Conservation (phyloP, 2,329 filamentous ascomycete genomes). For the Rhinocladiella similis region DNA sequence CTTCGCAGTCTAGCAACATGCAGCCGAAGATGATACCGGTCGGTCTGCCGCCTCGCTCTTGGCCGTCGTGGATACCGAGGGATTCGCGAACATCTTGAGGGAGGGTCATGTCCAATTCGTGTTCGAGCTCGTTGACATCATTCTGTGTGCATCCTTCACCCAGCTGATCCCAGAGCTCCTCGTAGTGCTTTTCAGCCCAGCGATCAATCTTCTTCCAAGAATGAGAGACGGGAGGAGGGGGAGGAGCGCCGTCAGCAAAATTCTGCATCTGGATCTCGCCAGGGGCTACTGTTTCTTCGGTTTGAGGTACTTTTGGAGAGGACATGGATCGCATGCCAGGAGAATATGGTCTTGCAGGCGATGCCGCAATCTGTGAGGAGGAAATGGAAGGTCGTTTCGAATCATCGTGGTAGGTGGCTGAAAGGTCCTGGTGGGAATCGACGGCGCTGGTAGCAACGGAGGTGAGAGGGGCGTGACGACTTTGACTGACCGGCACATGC, state of each 20-base stretch:
- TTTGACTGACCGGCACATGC: constrained; percentile 84
- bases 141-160: constrained; percentile 90
- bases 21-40: constrained; percentile 90
- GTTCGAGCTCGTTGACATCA: constrained; percentile 94
- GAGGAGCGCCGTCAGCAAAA: constrained; percentile 87
- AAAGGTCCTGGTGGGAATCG: constrained; percentile 84
- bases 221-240: constrained; percentile 81
- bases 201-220: constrained; percentile 93
- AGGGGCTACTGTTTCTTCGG: constrained; percentile 50
- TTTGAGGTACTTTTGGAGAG: constrained; percentile 24
- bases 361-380: constrained; percentile 56
- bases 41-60: constrained; percentile 86
- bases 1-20: constrained; percentile 97
- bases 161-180: constrained; percentile 89
- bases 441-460: constrained; percentile 82
- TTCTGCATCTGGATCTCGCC: constrained; percentile 96
- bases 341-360: constrained; percentile 73
- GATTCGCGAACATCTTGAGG: constrained; percentile 94
- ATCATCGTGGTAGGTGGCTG: constrained; percentile 76
- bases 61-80: constrained; percentile 87
- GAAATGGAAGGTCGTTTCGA: constrained; percentile 54
- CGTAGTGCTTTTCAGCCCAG: constrained; percentile 94
- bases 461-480: constrained; percentile 77
- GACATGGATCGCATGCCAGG: constrained; percentile 79
- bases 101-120: constrained; percentile 90